These are phyloP conservation scores for Gillenia trifoliata DNA, from an alignment of 306 rosid species.

Conservation along the genomic window DNA sequence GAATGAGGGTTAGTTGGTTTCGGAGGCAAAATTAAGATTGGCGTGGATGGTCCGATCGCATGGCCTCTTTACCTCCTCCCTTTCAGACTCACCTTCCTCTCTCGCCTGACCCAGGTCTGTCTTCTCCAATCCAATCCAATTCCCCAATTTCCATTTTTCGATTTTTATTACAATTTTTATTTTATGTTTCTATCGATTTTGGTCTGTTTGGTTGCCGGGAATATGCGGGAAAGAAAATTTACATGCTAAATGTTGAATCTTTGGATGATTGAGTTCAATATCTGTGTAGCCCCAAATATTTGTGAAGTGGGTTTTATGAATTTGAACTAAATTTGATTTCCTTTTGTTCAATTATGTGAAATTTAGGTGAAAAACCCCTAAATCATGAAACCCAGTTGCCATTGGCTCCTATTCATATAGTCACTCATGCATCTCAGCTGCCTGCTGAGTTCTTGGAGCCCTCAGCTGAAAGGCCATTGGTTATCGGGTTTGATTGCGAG, in stretches of 20 bases:
- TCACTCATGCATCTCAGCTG: constrained; percentile 71
- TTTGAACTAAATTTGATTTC: background rate
- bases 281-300: background rate
- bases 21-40: constrained; percentile 3
- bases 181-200: background rate
- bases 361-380: constrained; percentile 41
- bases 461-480: constrained; percentile 42
- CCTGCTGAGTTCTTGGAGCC: constrained; percentile 78
- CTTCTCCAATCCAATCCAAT: constrained; percentile 8
- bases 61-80: constrained; percentile 49
- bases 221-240: background rate
- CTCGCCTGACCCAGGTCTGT: constrained; percentile 46
- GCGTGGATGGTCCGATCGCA: constrained; percentile 46
- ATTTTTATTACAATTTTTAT: background rate
- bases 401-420: constrained; percentile 56
- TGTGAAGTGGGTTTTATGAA: background rate
- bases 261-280: background rate
- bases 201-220: constrained; percentile 16
- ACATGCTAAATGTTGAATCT: background rate
- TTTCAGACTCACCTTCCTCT: constrained; percentile 44
- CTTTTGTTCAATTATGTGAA: background rate
- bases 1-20: background rate
- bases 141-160: background rate
- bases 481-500: constrained; percentile 90
- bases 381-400: constrained; percentile 35